Evolutionary conservation across 2,329 filamentous ascomycete species (phyloP).

Genomic region (Alternaria postmessia): DNA sequence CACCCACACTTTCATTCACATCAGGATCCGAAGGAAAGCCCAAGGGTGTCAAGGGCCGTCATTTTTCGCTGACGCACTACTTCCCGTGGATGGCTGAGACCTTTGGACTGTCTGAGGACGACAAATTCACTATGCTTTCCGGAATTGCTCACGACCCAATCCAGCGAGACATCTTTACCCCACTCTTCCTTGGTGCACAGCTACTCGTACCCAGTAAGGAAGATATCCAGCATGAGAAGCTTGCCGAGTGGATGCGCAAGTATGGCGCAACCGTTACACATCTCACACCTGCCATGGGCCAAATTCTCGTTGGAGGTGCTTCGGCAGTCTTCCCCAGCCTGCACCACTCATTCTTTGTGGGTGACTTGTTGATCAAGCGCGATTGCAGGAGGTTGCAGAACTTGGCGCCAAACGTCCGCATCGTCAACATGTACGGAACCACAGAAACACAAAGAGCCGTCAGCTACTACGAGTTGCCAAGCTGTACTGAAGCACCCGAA

Average conservation of each 20-base stretch:
- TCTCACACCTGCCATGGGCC: constrained; percentile 94
- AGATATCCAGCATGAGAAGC: constrained; percentile 83
- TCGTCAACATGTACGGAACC: constrained; percentile 88
- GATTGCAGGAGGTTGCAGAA: constrained; percentile 81
- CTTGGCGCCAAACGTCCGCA: constrained; percentile 76
- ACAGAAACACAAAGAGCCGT: constrained; percentile 86
- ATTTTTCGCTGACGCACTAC: constrained; percentile 86
- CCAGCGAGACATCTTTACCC: constrained; percentile 84
- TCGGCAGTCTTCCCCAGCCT: constrained; percentile 78
- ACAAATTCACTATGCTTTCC: constrained; percentile 81
- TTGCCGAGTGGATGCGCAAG: constrained; percentile 87
- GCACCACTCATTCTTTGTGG: constrained; percentile 87
- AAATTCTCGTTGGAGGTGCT: constrained; percentile 88
- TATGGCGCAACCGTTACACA: constrained; percentile 81
- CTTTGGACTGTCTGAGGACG: constrained; percentile 76
- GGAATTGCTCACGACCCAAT: constrained; percentile 79
- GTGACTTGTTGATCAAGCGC: constrained; percentile 84
- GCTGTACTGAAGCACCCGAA: constrained; percentile 67
- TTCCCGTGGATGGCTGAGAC: constrained; percentile 92
- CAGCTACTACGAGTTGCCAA: constrained; percentile 81
- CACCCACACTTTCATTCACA: constrained; percentile 71
- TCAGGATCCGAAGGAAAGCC: constrained; percentile 78
- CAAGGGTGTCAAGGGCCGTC: constrained; percentile 86
- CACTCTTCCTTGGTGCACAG: constrained; percentile 83
- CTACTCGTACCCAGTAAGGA: constrained; percentile 81